Evolutionary conservation across 2,329 filamentous ascomycete species (phyloP).

Genomic region (Aspergillus carbonarius): DNA sequence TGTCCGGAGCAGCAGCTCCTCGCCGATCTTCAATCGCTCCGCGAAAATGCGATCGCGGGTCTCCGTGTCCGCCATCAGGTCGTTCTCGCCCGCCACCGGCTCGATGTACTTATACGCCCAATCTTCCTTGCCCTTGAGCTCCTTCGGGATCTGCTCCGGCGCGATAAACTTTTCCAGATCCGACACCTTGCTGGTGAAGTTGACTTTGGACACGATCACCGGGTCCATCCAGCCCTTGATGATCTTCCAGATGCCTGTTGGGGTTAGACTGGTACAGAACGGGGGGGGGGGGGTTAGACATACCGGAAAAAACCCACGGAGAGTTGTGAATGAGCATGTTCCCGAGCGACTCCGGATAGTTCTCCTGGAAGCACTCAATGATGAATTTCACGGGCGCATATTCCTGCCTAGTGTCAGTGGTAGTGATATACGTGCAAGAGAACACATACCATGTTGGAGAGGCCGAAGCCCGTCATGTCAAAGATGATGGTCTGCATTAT

Average conservation of each 20-base stretch:
- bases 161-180: conserved; percentile 76
- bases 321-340: conserved; percentile 88
- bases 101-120: conserved; percentile 81
- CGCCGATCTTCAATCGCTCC: conserved; percentile 64
- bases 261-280: not conserved
- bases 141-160: conserved; percentile 67
- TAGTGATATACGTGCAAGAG: not conserved
- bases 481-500: conserved; percentile 74
- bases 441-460: conserved; percentile 84
- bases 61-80: conserved; percentile 63
- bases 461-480: conserved; percentile 88
- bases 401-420: conserved; percentile 54
- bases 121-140: conserved; percentile 78
- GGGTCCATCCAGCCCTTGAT: conserved; percentile 95
- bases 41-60: conserved; percentile 63
- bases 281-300: conserved; percentile 19
- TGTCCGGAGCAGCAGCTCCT: conserved; percentile 71
- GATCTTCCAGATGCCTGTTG: conserved; percentile 80
- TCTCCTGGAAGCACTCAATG: conserved; percentile 97
- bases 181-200: conserved; percentile 77
- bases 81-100: conserved; percentile 72
- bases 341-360: conserved; percentile 93
- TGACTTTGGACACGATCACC: conserved; percentile 87
- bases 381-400: conserved; percentile 97
- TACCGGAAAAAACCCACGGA: conserved; percentile 87